phyloP scores from a whole-genome alignment of 163 green algal genomes.

The Chlamydomonas reinhardtii region DNA sequence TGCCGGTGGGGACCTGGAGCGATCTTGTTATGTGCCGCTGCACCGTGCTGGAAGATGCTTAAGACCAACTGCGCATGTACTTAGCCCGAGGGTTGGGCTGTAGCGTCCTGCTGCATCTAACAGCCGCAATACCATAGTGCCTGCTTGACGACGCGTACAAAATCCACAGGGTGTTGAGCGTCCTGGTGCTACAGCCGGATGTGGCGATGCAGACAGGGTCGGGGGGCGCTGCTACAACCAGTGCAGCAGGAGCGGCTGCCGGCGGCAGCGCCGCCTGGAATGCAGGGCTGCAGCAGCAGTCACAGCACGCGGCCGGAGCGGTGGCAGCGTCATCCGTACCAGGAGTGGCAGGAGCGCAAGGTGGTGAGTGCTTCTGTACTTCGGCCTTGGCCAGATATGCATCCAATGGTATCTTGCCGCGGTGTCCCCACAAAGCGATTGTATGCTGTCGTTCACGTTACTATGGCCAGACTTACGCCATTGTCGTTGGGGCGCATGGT shows the following conservation, averaged over 20 bases:
- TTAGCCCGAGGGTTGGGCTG: not conserved
- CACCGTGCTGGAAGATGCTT: not conserved
- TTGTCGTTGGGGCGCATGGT: no score
- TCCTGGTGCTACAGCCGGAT: conserved; percentile 31
- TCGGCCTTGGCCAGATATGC: no score
- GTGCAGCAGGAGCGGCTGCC: not conserved
- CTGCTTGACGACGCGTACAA: not conserved
- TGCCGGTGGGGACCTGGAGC: not conserved
- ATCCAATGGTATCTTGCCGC: no score
- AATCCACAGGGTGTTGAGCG: conserved; percentile 16
- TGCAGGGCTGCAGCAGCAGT: not conserved
- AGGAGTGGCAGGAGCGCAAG: no score
- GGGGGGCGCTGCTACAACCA: not conserved
- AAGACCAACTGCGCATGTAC: not conserved
- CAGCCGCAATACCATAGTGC: not conserved
- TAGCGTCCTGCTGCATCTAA: no score
- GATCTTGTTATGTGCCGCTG: not conserved
- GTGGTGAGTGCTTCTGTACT: not conserved
- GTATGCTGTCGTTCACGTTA: no score
- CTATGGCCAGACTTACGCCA: no score
- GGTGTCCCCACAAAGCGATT: no score
- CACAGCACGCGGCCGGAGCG: not conserved
- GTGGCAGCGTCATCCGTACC: not conserved
- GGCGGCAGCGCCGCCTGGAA: not conserved
- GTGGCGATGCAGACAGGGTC: not conserved